Evolutionary conservation across 2,329 filamentous ascomycete species (phyloP), one percentile per base, ranked within the genome.

Genomic region (Lithohypha guttulata): DNA sequence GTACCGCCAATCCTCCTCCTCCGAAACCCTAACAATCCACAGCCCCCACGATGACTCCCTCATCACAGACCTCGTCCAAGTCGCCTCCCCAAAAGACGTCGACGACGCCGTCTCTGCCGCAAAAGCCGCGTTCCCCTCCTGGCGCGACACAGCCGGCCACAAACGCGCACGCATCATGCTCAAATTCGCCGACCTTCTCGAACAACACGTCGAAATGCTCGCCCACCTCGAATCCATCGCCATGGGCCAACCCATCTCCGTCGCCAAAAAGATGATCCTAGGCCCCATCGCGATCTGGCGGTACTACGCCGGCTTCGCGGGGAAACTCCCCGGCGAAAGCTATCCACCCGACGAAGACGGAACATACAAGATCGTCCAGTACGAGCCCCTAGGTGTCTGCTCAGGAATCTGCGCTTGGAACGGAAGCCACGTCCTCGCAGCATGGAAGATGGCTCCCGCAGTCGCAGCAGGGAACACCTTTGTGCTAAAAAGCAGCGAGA

Each of bases 401-500:
- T 51, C 46, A 19, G 54, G 53, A 28, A 64, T 65, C 42, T 55
- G 57, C 4, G 56, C 62, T 3, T 65, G 58, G 61, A 66, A 67
- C 44, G 58, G 55, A 0, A 59, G 63, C 5, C 43, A 63, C n/a
- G 52, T 56, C 18, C 58, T 55, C 27, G 50, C 59, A 2, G 55
- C 55, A 19, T 53, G 59, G 54, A 69, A 69, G 45, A 42, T 58
- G 8, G 64, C 56, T 15, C 65, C 63, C 1, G 61, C 61, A 9
- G 50, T 69, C n/a, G 62, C 62, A 2, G 58, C 61, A 2, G 65
- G 64, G 10, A 68, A 68, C 46, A 59, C 55, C 19, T 56, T 66
- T 29, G 61, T 68, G 40, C 51, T 66, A 42, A 69, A 69, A 48
- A 55, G 64, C 1, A 61, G 58, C 4, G 65, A 69, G 44, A 64